Percentiles rank a stretch among this genome's conserved stretches.
These are phyloP conservation scores for grape (Vitis vinifera) DNA, from an alignment of 164 flowering plant species.

Conservation along the genomic window DNA sequence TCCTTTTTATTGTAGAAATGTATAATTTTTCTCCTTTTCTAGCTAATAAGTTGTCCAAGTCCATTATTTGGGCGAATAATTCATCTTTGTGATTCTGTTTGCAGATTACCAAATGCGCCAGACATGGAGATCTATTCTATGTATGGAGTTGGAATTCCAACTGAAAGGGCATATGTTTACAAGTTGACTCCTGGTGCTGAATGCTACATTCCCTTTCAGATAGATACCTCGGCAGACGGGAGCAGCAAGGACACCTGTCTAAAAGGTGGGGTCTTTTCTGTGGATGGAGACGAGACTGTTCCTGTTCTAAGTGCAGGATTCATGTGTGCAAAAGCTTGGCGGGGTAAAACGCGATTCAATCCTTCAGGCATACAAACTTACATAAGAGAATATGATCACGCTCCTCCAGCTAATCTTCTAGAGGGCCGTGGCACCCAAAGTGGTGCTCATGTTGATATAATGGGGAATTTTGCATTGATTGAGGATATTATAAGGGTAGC, in stretches of 20 bases:
- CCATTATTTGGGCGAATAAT: no score
- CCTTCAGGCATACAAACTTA: slow-evolving; percentile 69
- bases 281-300: slow-evolving; percentile 81
- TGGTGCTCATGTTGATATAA: slow-evolving; percentile 83
- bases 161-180: slow-evolving; percentile 81
- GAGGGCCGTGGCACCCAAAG: slow-evolving; percentile 89
- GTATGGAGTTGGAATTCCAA: slow-evolving; percentile 81
- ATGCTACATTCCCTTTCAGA: slow-evolving; percentile 76
- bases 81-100: background rate
- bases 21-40: background rate
- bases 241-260: slow-evolving; percentile 43
- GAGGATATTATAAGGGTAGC: slow-evolving; percentile 77
- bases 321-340: slow-evolving; percentile 88
- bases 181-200: slow-evolving; percentile 47
- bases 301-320: slow-evolving; percentile 78
- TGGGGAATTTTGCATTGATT: slow-evolving; percentile 80
- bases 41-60: background rate
- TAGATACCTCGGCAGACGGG: slow-evolving; percentile 60
- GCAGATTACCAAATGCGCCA: slow-evolving; percentile 81
- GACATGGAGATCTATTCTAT: slow-evolving; percentile 75
- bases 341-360: slow-evolving; percentile 76
- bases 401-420: slow-evolving; percentile 69
- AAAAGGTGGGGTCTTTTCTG: slow-evolving; percentile 56
- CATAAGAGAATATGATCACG: slow-evolving; percentile 73
- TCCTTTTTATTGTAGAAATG: background rate